These are phyloP conservation scores for Hypoxylon sp. DNA, from an alignment of 2,329 filamentous ascomycete genomes.

Conservation along the genomic window DNA sequence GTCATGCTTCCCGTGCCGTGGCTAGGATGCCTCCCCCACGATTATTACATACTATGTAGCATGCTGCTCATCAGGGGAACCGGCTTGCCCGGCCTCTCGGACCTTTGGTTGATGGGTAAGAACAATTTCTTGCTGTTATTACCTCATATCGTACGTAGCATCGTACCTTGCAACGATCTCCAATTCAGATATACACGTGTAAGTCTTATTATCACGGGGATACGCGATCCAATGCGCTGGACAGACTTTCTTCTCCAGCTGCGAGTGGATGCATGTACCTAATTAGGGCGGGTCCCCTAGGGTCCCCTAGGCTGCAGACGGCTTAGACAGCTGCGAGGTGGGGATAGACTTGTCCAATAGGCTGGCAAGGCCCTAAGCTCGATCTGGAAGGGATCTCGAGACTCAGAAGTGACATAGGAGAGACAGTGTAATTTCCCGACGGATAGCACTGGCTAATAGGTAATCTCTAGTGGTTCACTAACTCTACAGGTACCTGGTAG, in stretches of 20 bases:
- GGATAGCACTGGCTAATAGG: constrained; percentile 22
- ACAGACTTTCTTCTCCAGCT: constrained; percentile 1
- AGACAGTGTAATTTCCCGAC: constrained; percentile 39
- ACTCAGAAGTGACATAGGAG: constrained; percentile 27
- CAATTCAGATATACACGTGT: not conserved
- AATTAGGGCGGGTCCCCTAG: constrained; percentile 10
- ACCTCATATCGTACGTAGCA: constrained; percentile 2
- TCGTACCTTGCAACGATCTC: not conserved
- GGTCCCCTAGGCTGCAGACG: constrained; percentile 6
- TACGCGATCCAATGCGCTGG: constrained; percentile 12
- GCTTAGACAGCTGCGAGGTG: constrained; percentile 7
- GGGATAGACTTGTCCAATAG: constrained; percentile 13
- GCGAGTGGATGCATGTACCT: not conserved
- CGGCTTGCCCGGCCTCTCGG: not conserved
- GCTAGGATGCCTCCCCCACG: not conserved
- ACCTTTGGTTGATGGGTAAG: not conserved
- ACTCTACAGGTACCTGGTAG: not conserved
- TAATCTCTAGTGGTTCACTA: not conserved
- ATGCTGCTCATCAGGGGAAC: constrained; percentile 1
- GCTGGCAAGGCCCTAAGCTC: not conserved
- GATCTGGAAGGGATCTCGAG: constrained; percentile 9
- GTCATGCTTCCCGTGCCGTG: constrained; percentile 9
- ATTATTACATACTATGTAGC: not conserved
- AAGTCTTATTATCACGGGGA: constrained; percentile 10
- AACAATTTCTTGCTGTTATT: constrained; percentile 8